A percentile compares a stretch with the other conserved stretches of the same genome.
These are phyloP conservation scores for Cladosporium sphaerospermum DNA, from an alignment of 2,329 filamentous ascomycete genomes.

Conservation along the genomic window DNA sequence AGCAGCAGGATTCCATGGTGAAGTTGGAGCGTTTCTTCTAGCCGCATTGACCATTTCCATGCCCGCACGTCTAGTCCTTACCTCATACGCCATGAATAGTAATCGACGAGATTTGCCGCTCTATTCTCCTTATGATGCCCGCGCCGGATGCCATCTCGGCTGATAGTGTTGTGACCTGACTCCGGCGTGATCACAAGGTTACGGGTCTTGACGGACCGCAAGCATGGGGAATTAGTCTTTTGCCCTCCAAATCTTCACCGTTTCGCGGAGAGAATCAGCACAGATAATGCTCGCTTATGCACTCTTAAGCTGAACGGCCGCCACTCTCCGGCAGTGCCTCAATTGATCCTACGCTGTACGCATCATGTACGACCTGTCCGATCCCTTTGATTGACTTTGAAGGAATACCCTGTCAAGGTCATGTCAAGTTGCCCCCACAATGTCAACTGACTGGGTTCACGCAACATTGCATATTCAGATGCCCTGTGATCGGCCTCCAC, in stretches of 20 bases:
- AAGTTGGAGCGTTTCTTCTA: too few relatives aligned
- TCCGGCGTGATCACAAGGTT: neutral
- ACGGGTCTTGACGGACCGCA: constrained; percentile 4
- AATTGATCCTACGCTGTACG: neutral
- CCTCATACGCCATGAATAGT: constrained; percentile 10
- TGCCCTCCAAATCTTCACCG: constrained; percentile 3
- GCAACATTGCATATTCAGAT: neutral
- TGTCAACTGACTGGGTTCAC: neutral
- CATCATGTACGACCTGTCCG: neutral
- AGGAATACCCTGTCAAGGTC: neutral
- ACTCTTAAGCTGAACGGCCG: constrained; percentile 1
- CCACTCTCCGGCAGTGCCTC: neutral
- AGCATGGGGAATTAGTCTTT: constrained; percentile 4
- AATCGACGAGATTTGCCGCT: neutral
- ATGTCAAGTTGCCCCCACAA: neutral
- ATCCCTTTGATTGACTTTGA: neutral
- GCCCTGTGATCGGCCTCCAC: neutral
- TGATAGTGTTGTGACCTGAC: neutral
- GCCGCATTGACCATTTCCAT: neutral
- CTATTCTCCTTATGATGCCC: neutral
- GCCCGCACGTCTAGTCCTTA: constrained; percentile 1
- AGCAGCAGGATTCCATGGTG: too few relatives aligned
- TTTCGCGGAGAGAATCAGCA: neutral
- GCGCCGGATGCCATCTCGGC: neutral
- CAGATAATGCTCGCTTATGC: constrained; percentile 6